A percentile compares a stretch with the other conserved stretches of the same genome.
Evolutionary conservation across 139 green algal genomes (phyloP).

Genomic region (Coccomyxa sp.): DNA sequence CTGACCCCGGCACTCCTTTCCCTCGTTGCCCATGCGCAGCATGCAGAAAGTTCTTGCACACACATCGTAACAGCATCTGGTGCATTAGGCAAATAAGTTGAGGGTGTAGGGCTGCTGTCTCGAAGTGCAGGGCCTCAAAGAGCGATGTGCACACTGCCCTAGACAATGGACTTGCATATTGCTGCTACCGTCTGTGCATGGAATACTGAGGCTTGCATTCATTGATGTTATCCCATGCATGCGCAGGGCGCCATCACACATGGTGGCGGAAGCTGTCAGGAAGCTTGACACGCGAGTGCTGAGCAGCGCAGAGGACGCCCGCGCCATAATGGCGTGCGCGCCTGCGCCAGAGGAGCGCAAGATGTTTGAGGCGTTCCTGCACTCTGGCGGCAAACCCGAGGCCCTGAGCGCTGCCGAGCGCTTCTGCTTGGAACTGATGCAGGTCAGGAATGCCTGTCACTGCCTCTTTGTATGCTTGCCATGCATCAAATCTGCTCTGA

Average conservation of each 20-base stretch:
- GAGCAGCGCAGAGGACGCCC: constrained; percentile 22
- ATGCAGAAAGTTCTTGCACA: neutral
- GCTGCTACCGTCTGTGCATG: too few species aligned
- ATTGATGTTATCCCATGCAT: neutral
- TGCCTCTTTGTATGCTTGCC: neutral
- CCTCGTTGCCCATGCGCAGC: neutral
- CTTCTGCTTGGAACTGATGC: constrained; percentile 35
- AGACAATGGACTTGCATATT: too few species aligned
- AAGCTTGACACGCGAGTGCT: constrained; percentile 19
- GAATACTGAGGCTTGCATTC: neutral
- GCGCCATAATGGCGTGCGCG: constrained; percentile 25
- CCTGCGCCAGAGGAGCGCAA: constrained; percentile 29
- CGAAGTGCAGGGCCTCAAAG: too few species aligned
- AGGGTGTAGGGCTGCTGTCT: neutral
- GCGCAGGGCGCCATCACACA: constrained; percentile 19
- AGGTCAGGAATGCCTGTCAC: constrained; percentile 4
- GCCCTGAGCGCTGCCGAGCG: constrained; percentile 28
- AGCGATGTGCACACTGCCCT: too few species aligned
- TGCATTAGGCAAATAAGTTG: neutral
- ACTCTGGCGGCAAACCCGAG: constrained; percentile 1
- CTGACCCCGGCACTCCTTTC: too few species aligned
- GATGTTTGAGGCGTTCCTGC: constrained; percentile 29
- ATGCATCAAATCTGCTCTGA: neutral
- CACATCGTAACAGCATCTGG: neutral
- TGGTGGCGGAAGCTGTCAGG: constrained; percentile 13